Conservation (phyloP, 1,139 yeast genomes). For the Eremothecium cymbalariae region DNA sequence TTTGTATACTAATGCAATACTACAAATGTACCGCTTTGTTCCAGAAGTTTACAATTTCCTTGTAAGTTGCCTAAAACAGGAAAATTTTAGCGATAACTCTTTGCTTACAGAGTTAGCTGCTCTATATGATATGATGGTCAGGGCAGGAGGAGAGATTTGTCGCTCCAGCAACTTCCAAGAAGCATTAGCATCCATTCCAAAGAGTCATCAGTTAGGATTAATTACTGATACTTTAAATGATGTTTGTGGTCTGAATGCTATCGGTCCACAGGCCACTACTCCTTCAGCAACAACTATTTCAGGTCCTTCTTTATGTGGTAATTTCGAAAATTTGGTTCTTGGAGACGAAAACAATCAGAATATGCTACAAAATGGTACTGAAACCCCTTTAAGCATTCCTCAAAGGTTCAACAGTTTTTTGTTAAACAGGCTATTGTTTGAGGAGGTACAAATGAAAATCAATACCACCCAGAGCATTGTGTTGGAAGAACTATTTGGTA, state of each 20-base stretch:
- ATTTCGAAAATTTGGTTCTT: slow-evolving; percentile 6
- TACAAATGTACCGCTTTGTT: slow-evolving; percentile 76
- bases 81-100: slow-evolving; percentile 44
- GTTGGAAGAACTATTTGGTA: slow-evolving; percentile 37
- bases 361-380: slow-evolving; percentile 9
- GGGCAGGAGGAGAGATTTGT: slow-evolving; percentile 54
- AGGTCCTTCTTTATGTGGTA: slow-evolving; percentile 23
- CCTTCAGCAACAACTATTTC: slow-evolving; percentile 9
- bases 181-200: slow-evolving; percentile 39
- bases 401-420: slow-evolving; percentile 29
- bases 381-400: slow-evolving; percentile 5
- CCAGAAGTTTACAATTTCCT: slow-evolving; percentile 64
- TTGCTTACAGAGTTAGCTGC: slow-evolving; percentile 78
- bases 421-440: slow-evolving; percentile 20
- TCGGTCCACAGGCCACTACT: neutral
- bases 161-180: slow-evolving; percentile 45
- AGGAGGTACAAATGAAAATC: slow-evolving; percentile 30
- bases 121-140: slow-evolving; percentile 81
- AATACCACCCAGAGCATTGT: slow-evolving; percentile 23
- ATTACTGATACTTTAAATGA: slow-evolving; percentile 37
- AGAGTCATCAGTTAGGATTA: slow-evolving; percentile 45
- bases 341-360: slow-evolving; percentile 7
- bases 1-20: slow-evolving; percentile 67
- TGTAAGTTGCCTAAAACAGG: slow-evolving; percentile 47
- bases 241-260: neutral